phyloP scores from a whole-genome alignment of 441 rosid genomes.

The Metrosideros polymorpha region DNA sequence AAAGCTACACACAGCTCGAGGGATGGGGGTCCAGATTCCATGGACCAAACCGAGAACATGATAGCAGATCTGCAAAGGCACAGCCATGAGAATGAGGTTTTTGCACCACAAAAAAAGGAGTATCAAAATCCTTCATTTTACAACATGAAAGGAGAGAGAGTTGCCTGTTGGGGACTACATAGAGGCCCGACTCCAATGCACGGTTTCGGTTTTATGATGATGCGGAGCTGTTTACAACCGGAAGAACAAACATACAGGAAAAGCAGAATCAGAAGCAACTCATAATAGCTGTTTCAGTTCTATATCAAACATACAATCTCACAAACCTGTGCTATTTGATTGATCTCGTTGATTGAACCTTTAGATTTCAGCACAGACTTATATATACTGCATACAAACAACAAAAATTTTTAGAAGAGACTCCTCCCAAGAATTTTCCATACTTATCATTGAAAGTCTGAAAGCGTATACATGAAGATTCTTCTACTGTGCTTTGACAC shows the following conservation, averaged over 20 bases:
- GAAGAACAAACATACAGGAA: slow-evolving; percentile 1
- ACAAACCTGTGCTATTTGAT: slow-evolving; percentile 97
- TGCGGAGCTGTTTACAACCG: slow-evolving; percentile 63
- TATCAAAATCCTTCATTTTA: neutral
- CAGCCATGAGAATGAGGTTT: slow-evolving; percentile 13
- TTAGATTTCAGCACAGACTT: slow-evolving; percentile 84
- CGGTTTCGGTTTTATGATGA: slow-evolving; percentile 79
- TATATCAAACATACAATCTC: slow-evolving; percentile 8
- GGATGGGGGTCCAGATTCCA: slow-evolving; percentile 95
- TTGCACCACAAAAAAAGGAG: neutral
- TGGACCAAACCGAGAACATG: slow-evolving; percentile 95
- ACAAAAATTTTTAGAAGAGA: neutral
- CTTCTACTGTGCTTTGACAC: neutral
- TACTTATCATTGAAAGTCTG: neutral
- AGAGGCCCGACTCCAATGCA: slow-evolving; percentile 68
- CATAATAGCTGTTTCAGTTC: neutral
- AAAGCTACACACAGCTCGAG: slow-evolving; percentile 62
- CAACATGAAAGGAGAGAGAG: slow-evolving; percentile 4
- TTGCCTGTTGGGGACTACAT: slow-evolving; percentile 90
- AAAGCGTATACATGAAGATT: neutral
- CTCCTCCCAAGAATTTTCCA: neutral
- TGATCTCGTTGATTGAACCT: slow-evolving; percentile 72
- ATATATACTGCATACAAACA: slow-evolving; percentile 52
- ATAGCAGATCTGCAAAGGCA: slow-evolving; percentile 78
- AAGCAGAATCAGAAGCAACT: neutral